Evolutionary conservation across 164 flowering plant species (phyloP).

Genomic region (Tetrastigma voinierianum): DNA sequence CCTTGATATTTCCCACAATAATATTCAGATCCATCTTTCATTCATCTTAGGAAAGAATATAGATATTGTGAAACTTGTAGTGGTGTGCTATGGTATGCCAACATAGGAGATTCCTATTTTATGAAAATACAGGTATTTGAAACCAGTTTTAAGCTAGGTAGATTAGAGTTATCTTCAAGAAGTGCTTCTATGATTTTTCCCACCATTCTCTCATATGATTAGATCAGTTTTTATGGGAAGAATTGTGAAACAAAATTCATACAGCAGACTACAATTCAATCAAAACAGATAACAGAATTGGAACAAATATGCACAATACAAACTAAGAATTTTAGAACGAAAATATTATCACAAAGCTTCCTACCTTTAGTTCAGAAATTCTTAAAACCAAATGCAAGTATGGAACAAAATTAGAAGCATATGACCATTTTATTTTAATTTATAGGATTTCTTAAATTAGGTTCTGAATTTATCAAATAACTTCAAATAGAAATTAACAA

Average conservation of each 20-base stretch:
- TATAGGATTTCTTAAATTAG: too few relatives aligned
- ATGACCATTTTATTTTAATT: too few relatives aligned
- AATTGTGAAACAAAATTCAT: neutral
- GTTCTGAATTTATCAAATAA: neutral
- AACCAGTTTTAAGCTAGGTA: neutral
- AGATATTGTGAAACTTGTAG: neutral
- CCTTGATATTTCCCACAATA: neutral
- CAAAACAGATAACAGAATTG: neutral
- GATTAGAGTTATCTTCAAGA: neutral
- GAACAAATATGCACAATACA: neutral
- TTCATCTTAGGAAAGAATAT: neutral
- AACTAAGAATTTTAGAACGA: neutral
- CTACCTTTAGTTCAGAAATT: neutral
- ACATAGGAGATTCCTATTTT: neutral
- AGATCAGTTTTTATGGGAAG: neutral
- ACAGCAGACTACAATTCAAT: neutral
- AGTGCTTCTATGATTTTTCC: neutral
- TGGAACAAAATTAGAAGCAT: too few relatives aligned
- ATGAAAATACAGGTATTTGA: too few relatives aligned
- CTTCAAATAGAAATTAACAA: neutral
- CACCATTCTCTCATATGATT: neutral
- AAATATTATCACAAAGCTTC: neutral
- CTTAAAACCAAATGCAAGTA: too few relatives aligned
- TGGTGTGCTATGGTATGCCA: neutral
- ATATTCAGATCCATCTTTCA: neutral